Base-by-base conservation (phyloP, 1,139 yeast genomes). In the Saccharomyces hybrid region DNA sequence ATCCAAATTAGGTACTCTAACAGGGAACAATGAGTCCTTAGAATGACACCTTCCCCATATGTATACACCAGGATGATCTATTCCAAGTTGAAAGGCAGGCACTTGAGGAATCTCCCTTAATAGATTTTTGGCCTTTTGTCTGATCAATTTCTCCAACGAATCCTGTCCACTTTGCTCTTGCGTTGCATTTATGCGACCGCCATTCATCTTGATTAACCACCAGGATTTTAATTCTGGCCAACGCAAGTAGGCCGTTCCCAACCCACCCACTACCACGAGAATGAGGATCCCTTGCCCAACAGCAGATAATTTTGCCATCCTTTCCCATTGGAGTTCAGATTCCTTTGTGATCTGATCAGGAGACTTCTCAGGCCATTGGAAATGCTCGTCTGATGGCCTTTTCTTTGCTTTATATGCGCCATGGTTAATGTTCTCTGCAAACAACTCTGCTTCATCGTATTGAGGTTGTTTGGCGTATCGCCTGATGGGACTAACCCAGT, bases 1-100 rank as follows among this genome's bases (percentile, higher is more conserved):
- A 63, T 90, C 89, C 63, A 91, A 89, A 61, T 75, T 79, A 1
- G 76, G 73, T 5, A 86, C 68, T 63, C 96, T 75, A 7, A 78
- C 64, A 1, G 96, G 95, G 20, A 77, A 68, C 25, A 48, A 49
- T 41, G 51, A 23, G n/a, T 69, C 71, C 8, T 63, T 59, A 34
- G 71, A 73, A 11, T 29, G n/a, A 14, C 42, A 29, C 26, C 25
- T 13, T 20, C 51, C 26, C 34, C 42, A 23, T n/a, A 31, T 29
- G 25, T 29, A 23, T 48, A 47, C 25, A 25, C 48, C 28, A 44
- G 46, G 26, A 44, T 38, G n/a, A 41, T 11, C 42, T 29, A 47
- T 31, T 50, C 46, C 48, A 23, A 28, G n/a, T 34, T 31, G 31
- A 44, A 50, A 14, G 48, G 42, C 5, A 23, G 65, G 64, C 75